Evolutionary conservation across 495 filamentous ascomycete genomes (phyloP).

Genomic region (Xylaria telfairii): DNA sequence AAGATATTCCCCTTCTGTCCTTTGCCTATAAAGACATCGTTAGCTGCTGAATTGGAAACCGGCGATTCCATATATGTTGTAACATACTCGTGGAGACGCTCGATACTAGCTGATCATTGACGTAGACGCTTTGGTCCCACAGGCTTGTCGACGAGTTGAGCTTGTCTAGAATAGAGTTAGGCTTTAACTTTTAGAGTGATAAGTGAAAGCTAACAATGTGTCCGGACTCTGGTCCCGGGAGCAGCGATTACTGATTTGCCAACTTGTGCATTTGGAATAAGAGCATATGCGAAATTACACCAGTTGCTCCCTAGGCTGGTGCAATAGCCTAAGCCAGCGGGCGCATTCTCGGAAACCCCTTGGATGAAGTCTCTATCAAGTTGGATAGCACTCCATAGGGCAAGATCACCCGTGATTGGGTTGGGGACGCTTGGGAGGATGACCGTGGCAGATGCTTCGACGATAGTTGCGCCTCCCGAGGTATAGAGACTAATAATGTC

Average conservation of each 20-base stretch:
- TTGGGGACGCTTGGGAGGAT: constrained; percentile 12
- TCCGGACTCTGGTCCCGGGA: constrained; percentile 14
- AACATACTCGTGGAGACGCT: constrained; percentile 19
- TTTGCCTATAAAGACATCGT: constrained; percentile 3
- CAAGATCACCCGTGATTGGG: constrained; percentile 20
- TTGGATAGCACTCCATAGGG: constrained; percentile 20
- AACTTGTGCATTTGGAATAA: neutral
- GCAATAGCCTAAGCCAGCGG: constrained; percentile 19
- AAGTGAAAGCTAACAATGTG: constrained; percentile 15
- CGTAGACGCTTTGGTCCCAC: constrained; percentile 25
- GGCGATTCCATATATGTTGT: neutral
- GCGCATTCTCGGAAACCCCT: constrained; percentile 22
- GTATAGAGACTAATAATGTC: constrained; percentile 19
- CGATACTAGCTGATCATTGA: constrained; percentile 15
- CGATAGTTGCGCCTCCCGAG: constrained; percentile 11
- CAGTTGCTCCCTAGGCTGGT: constrained; percentile 19
- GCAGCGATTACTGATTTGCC: constrained; percentile 16
- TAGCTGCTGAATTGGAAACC: neutral
- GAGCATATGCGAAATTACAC: constrained; percentile 26
- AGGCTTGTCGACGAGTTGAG: constrained; percentile 16
- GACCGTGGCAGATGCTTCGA: constrained; percentile 21
- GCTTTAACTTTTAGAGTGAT: neutral
- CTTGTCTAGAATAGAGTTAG: constrained; percentile 2
- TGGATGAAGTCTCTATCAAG: constrained; percentile 24
- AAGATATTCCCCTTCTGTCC: constrained; percentile 24